These are phyloP conservation scores for Aspergillus pseudotamarii DNA, from an alignment of 2,329 filamentous ascomycete species.

Conservation along the genomic window DNA sequence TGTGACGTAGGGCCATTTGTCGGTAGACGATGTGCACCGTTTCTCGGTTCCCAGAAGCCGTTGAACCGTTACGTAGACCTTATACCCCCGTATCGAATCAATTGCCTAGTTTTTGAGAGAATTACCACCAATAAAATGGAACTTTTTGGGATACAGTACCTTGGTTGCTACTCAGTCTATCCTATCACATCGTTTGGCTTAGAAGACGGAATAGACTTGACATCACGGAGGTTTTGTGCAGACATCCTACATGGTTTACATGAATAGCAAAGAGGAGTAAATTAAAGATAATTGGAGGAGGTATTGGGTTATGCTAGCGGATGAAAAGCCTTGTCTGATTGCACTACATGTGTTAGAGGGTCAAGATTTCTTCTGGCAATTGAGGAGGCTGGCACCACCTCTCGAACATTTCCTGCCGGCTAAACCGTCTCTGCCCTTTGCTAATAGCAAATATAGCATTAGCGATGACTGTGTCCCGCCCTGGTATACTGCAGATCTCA, in stretches of 20 bases:
- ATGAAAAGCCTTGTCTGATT: neutral
- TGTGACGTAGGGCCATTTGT: neutral
- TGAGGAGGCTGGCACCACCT: neutral
- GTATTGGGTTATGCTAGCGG: neutral
- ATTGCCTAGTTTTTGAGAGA: neutral
- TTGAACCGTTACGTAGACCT: neutral
- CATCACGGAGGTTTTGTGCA: neutral
- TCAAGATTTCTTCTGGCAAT: neutral
- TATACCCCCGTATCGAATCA: neutral
- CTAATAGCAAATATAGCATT: neutral
- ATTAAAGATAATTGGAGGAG: too few species aligned
- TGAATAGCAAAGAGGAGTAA: neutral
- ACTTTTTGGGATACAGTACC: neutral
- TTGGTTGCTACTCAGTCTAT: neutral
- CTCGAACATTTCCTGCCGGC: neutral
- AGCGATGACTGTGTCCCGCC: neutral
- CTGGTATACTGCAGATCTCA: neutral
- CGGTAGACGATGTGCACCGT: neutral
- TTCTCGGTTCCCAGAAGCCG: neutral
- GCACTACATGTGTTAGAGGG: neutral
- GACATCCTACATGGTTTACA: neutral
- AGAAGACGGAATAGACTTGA: too few species aligned
- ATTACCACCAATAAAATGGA: neutral
- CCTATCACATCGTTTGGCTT: neutral
- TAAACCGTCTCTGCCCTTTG: neutral